Evolutionary conservation across 2,329 filamentous ascomycete species (phyloP), one percentile per base, ranked within the genome.

Genomic region (Domatiomyces catenatus): DNA sequence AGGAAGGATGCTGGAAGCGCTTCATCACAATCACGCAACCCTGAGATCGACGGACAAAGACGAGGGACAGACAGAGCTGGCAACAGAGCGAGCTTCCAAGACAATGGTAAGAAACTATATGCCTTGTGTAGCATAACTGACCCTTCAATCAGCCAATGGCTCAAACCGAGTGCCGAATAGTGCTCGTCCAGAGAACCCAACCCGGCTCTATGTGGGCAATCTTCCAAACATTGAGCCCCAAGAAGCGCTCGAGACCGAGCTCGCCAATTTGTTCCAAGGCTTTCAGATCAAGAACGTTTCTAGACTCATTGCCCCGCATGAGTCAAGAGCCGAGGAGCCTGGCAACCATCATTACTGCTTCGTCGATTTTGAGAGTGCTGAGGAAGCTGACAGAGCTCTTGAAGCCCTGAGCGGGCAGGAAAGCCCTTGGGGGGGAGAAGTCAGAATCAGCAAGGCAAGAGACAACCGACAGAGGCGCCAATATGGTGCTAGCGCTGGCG

Each of bases 301-400:
- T 61, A 75, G 74, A 60, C 60, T 73, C 44, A 82, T 76, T 69
- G 81, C 72, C 46, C 77, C 73, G 54, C 79, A 71, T 61, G 78
- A 68, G 59, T 77, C 65, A 59, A 81, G 71, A 52, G 68, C 67
- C 22, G 63, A 67, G n/a, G 68, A 69, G 42, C 67, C 70, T 0
- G 77, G 76, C 26, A 73, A 77, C 55, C 72, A 79, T 59, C 75
- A 82, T 64, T 83, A 79, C 63, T 77, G 77, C 58, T 83, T 83
- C 52, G 76, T 83, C n/a, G 79, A 83, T 58, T 73, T 83, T 50
- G 68, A 67, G 46, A 75, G 70, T 5, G 61, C 66, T 0, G 72
- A 78, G 48, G 74, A 81, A 54, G 77, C 76, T 0, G 63, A 71
- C 32, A 64, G 64, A 8, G 79, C 77, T 19, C 69, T 76, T 52